These are phyloP conservation scores for Thermochaetoides thermophila DNA, from an alignment of 495 filamentous ascomycete species.

Conservation along the genomic window DNA sequence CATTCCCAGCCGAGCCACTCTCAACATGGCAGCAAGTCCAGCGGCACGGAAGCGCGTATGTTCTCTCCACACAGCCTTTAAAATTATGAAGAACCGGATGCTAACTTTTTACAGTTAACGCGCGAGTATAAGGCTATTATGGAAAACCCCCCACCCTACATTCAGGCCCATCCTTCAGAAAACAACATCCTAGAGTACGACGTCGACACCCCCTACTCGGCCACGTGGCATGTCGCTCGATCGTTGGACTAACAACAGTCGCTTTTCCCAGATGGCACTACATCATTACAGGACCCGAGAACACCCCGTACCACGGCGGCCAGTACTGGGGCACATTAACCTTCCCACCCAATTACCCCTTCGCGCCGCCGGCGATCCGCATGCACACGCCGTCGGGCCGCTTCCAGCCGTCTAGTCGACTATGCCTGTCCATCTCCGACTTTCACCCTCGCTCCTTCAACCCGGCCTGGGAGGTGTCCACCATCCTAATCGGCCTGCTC, in stretches of 20 bases:
- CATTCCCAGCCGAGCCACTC: constrained; percentile 31
- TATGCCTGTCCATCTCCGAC: constrained; percentile 90
- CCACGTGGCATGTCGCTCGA: too few relatives aligned
- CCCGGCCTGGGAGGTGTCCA: constrained; percentile 96
- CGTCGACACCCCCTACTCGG: background rate
- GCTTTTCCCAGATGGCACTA: constrained; percentile 73
- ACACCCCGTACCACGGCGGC: constrained; percentile 84
- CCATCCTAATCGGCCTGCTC: constrained; percentile 84
- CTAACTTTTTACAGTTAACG: constrained; percentile 48
- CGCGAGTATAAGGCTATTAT: constrained; percentile 89
- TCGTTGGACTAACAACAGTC: background rate
- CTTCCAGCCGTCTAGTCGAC: constrained; percentile 81
- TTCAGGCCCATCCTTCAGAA: constrained; percentile 86
- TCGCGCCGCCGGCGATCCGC: constrained; percentile 90
- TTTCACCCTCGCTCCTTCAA: constrained; percentile 98
- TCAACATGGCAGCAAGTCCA: constrained; percentile 60
- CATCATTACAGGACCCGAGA: constrained; percentile 88
- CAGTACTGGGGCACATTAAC: constrained; percentile 97
- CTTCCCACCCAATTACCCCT: constrained; percentile 93
- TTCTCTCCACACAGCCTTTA: constrained; percentile 1
- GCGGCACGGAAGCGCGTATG: constrained; percentile 73
- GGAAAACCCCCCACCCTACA: constrained; percentile 85
- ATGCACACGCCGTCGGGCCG: constrained; percentile 97
- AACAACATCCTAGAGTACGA: constrained; percentile 79
- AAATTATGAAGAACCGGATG: background rate